These are phyloP conservation scores for Calycina herbarum DNA, from an alignment of 2,329 filamentous ascomycete species.

Conservation along the genomic window DNA sequence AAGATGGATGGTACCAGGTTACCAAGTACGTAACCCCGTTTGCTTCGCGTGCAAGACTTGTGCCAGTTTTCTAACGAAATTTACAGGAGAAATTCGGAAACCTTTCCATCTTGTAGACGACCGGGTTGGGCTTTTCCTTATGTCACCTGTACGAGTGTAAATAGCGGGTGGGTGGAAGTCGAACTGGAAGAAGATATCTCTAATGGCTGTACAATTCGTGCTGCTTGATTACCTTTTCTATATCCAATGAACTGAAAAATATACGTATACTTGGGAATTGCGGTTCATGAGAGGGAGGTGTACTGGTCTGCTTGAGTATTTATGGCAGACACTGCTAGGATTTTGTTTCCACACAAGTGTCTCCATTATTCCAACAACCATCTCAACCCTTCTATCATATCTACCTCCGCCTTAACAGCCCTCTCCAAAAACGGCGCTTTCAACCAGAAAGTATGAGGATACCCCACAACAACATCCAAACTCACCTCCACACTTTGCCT, in stretches of 20 bases:
- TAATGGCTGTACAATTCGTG: constrained; percentile 9
- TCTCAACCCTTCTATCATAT: constrained; percentile 44
- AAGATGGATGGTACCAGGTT: constrained; percentile 96
- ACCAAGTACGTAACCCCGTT: constrained; percentile 72
- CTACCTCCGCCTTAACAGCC: constrained; percentile 44
- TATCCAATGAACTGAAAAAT: background rate
- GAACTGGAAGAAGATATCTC: constrained; percentile 26
- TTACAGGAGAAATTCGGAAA: constrained; percentile 97
- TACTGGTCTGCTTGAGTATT: background rate
- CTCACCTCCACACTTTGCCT: constrained; percentile 43
- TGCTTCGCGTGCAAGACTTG: background rate
- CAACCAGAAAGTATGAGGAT: constrained; percentile 55
- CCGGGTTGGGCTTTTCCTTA: constrained; percentile 35
- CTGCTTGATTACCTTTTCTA: constrained; percentile 2
- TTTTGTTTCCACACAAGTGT: no score
- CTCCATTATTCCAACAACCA: constrained; percentile 40
- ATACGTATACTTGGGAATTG: background rate
- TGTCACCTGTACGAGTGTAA: constrained; percentile 72
- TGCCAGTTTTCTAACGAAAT: constrained; percentile 46
- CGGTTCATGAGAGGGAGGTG: background rate
- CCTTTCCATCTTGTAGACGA: constrained; percentile 82
- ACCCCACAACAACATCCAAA: constrained; percentile 46
- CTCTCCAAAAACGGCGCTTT: constrained; percentile 44
- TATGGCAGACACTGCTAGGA: background rate
- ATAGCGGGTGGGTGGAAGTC: constrained; percentile 44